Evolutionary conservation across 768 basidiomycete species (phyloP), one percentile per base, ranked within the genome.

Genomic region (Termitomyces bulborhizus): DNA sequence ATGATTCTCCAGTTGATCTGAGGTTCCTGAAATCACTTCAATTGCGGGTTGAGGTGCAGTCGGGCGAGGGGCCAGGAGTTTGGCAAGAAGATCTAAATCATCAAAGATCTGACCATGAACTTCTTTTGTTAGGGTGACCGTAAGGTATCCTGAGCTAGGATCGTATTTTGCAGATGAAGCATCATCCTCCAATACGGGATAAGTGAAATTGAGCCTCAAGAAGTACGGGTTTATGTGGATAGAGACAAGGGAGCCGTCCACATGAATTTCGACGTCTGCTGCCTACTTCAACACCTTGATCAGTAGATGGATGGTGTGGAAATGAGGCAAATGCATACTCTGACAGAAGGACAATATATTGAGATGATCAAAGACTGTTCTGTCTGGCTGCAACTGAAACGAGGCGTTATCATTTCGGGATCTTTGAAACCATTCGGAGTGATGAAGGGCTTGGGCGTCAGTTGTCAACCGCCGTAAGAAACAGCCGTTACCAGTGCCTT

Each of bases 161-260:
- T 94, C 86, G 63, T 93, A 94, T 61, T 73, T 65, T 2, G 90
- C 91, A 27, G 80, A 80, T 16, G 88, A 85, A 26, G 70, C 68
- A 55, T 92, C 89, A 61, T 89, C 87, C 54, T 88, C 80, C 40
- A 86, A 60, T 26, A 87, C 66, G 0, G 80, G 67, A 61, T 87
- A 79, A 29, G 86, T 75, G 66, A 94, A 91, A 63, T 84, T 83
- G 58, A 94, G 76, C 1, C 90, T 85, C 51, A 93, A 76, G 63
- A 88, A 93, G 65, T 93, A 94, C 1, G 91, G 91, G 56, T 88
- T 89, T 66, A 92, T 80, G 63, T 93, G 84, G 40, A 91, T 71
- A 18, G 82, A 84, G 66, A 93, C 76, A 46, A 86, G 69, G 27
- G 80, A 80, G 51, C 81, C 81, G 63, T 90, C 86, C 54, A 90